Evolutionary conservation across 352 stramenopile genomes (phyloP).

Genomic region (Phytophthora citricola): DNA sequence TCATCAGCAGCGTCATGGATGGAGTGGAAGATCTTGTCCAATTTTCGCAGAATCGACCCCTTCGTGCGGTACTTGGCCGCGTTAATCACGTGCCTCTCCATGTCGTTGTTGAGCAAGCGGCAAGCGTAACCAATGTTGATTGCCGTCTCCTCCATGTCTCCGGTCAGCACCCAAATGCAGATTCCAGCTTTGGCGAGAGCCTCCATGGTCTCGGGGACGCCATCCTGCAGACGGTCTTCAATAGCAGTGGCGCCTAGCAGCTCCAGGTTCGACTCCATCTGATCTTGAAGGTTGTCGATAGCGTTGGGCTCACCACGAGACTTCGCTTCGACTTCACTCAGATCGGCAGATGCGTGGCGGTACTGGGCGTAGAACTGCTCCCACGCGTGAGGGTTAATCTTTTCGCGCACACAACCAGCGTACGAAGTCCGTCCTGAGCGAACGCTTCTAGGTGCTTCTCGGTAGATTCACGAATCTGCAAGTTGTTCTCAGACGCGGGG

Average conservation of each 20-base stretch:
- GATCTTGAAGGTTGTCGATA: slow-evolving; percentile 75
- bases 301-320: slow-evolving; percentile 60
- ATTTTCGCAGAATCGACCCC: slow-evolving; percentile 64
- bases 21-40: slow-evolving; percentile 83
- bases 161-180: slow-evolving; percentile 88
- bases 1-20: slow-evolving; percentile 51
- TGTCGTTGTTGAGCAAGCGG: slow-evolving; percentile 92
- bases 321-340: slow-evolving; percentile 79
- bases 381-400: slow-evolving; percentile 63
- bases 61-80: slow-evolving; percentile 69
- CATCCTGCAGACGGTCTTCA: slow-evolving; percentile 87
- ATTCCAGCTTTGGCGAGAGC: slow-evolving; percentile 77
- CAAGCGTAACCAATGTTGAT: slow-evolving; percentile 92
- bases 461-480: slow-evolving; percentile 49
- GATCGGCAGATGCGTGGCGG: slow-evolving; percentile 59
- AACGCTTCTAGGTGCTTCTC: slow-evolving; percentile 83
- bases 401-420: slow-evolving; percentile 85
- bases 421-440: slow-evolving; percentile 88
- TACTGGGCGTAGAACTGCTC: slow-evolving; percentile 74
- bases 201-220: slow-evolving; percentile 85
- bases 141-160: slow-evolving; percentile 91
- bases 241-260: slow-evolving; percentile 87
- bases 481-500: slow-evolving; percentile 44
- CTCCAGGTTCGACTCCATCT: slow-evolving; percentile 82
- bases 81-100: slow-evolving; percentile 92